Evolutionary conservation across 2,329 filamentous ascomycete genomes (phyloP).

Genomic region (Tympanopsis confertula): DNA sequence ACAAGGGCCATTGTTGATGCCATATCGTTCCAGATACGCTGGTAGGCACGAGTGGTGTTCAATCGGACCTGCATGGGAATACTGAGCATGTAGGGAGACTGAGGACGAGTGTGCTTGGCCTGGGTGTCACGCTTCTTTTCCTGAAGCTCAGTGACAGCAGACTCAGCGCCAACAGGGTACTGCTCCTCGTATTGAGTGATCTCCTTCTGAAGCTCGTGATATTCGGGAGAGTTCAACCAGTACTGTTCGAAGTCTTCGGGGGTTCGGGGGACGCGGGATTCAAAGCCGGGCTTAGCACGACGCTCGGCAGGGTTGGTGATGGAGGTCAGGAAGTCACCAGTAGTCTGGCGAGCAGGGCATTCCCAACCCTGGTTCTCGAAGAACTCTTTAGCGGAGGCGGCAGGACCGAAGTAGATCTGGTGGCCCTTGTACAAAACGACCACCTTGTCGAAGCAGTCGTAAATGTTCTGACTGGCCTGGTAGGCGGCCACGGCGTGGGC

Average conservation of each 20-base stretch:
- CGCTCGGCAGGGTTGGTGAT: constrained; percentile 56
- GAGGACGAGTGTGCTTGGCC: constrained; percentile 36
- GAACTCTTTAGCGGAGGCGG: constrained; percentile 44
- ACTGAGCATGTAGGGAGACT: constrained; percentile 46
- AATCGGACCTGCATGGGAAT: constrained; percentile 39
- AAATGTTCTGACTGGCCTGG: constrained; percentile 59
- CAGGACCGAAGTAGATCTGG: constrained; percentile 65
- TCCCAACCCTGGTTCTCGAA: constrained; percentile 60
- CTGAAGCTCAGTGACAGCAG: constrained; percentile 25
- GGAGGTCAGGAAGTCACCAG: constrained; percentile 58
- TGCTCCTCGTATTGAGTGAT: constrained; percentile 36
- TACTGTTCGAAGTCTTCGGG: constrained; percentile 54
- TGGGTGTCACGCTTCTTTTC: constrained; percentile 37
- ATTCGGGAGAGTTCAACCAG: constrained; percentile 33
- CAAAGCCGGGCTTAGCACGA: constrained; percentile 40
- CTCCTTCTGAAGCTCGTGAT: constrained; percentile 26
- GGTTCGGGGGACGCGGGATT: constrained; percentile 50
- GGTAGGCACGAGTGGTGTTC: constrained; percentile 36
- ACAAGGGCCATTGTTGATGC: constrained; percentile 31
- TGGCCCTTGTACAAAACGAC: constrained; percentile 66
- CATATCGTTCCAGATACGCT: constrained; percentile 39
- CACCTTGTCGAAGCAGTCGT: constrained; percentile 66
- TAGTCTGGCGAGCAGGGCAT: constrained; percentile 56
- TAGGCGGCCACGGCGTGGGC: constrained; percentile 61
- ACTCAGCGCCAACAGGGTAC: constrained; percentile 26